Conservation (phyloP, 306 rosid species). For the Lathyrus sativus region DNA sequence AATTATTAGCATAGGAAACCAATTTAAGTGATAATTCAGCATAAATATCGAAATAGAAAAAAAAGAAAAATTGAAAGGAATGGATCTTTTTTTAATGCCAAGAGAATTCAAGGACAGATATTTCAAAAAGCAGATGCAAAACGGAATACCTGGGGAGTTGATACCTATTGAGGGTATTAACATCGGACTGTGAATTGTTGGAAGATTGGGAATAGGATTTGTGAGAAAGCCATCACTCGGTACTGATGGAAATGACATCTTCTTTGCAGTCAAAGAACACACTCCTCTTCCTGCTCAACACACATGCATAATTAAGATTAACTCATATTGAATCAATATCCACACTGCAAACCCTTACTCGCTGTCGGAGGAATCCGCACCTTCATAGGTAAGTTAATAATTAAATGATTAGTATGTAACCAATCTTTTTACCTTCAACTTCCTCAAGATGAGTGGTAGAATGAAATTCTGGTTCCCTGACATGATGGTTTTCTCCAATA, state of each 20-base stretch:
- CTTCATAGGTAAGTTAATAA: not conserved
- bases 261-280: slow-evolving; percentile 41
- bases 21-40: not conserved
- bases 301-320: slow-evolving; percentile 12
- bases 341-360: not conserved
- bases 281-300: slow-evolving; percentile 1
- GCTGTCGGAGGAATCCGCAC: not conserved
- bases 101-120: not conserved
- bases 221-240: not conserved
- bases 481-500: slow-evolving; percentile 6
- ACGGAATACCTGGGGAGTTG: slow-evolving; percentile 54
- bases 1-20: not conserved
- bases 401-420: not conserved
- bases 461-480: not conserved
- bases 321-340: not conserved
- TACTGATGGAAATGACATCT: slow-evolving; percentile 52
- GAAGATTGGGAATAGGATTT: slow-evolving; percentile 15
- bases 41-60: not conserved
- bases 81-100: not conserved
- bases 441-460: slow-evolving; percentile 1
- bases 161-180: slow-evolving; percentile 27
- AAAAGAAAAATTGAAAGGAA: not conserved
- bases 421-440: slow-evolving; percentile 11
- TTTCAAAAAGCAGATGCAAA: slow-evolving; percentile 5
- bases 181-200: slow-evolving; percentile 4